phyloP scores from a whole-genome alignment of 2,329 filamentous ascomycete species.

The Trichoderma guizhouense region DNA sequence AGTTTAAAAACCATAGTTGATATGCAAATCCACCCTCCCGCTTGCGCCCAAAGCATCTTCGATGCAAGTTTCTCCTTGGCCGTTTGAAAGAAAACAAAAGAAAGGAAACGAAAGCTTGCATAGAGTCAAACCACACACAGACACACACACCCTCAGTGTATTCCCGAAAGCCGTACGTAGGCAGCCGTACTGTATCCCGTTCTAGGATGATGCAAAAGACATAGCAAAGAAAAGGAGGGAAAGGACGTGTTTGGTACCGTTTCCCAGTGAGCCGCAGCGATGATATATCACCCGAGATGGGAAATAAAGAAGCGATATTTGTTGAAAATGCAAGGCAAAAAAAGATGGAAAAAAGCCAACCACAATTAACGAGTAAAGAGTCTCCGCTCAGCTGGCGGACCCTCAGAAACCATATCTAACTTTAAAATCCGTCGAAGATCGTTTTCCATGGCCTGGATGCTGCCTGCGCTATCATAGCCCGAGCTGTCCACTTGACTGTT shows the following conservation, averaged over 20 bases:
- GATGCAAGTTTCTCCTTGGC: constrained; percentile 9
- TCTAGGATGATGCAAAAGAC: constrained; percentile 14
- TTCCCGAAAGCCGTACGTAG: neutral
- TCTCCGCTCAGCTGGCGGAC: constrained; percentile 19
- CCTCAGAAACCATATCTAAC: constrained; percentile 32
- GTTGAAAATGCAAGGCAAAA: neutral
- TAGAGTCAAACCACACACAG: neutral
- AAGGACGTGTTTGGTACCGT: neutral
- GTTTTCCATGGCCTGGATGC: constrained; percentile 51
- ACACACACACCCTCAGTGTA: neutral
- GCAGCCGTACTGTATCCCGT: neutral
- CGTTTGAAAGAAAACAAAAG: neutral
- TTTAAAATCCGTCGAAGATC: constrained; percentile 53
- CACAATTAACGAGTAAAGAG: constrained; percentile 24
- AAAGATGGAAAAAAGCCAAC: neutral
- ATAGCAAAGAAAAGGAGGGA: constrained; percentile 8
- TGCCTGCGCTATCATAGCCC: constrained; percentile 24
- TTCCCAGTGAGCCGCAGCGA: constrained; percentile 3
- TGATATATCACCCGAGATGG: neutral
- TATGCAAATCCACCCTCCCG: constrained; percentile 19
- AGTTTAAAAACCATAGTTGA: constrained; percentile 11
- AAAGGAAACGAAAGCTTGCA: neutral
- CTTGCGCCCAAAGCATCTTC: constrained; percentile 16
- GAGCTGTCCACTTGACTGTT: constrained; percentile 10
- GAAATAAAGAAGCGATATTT: neutral